A percentile compares a stretch with the other conserved stretches of the same genome.
phyloP scores from a whole-genome alignment of 768 basidiomycete genomes.

The Ramaria sp. region DNA sequence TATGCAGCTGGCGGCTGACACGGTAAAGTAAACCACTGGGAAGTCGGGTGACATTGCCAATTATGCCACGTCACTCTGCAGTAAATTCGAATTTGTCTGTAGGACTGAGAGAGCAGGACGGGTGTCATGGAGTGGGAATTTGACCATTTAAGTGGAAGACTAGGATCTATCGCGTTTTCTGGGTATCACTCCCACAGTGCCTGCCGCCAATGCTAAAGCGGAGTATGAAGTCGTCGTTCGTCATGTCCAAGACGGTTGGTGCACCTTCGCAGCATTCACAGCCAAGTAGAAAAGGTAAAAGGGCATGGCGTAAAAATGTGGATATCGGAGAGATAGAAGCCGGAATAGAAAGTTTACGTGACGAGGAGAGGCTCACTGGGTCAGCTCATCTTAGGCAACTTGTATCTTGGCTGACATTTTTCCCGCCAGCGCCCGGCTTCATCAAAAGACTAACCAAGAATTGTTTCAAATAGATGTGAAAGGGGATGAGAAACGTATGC shows the following conservation, averaged over 20 bases:
- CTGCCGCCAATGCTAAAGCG: too few relatives aligned
- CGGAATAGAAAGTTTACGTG: slow-evolving; percentile 62
- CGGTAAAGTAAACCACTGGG: too few relatives aligned
- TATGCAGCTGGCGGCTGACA: too few relatives aligned
- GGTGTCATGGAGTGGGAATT: too few relatives aligned
- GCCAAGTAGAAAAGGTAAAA: slow-evolving; percentile 80
- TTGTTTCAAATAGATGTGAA: slow-evolving; percentile 73
- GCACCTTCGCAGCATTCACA: slow-evolving; percentile 36
- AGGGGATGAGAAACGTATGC: slow-evolving; percentile 66
- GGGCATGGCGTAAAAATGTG: slow-evolving; percentile 89
- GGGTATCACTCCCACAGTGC: too few relatives aligned
- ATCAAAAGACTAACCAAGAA: slow-evolving; percentile 59
- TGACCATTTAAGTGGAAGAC: too few relatives aligned
- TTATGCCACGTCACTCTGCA: too few relatives aligned
- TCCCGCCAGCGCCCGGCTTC: slow-evolving; percentile 42
- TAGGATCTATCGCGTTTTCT: too few relatives aligned
- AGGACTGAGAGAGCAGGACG: too few relatives aligned
- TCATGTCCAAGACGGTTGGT: slow-evolving; percentile 4
- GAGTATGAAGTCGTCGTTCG: too few relatives aligned
- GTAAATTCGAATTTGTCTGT: too few relatives aligned
- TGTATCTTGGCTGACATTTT: neutral
- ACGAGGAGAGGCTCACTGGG: slow-evolving; percentile 79
- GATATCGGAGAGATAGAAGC: slow-evolving; percentile 72
- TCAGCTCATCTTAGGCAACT: slow-evolving; percentile 23
- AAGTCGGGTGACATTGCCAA: too few relatives aligned